Evolutionary conservation across 805 yeast genomes (phyloP).

Genomic region (Cyberlindnera mississippiensis): DNA sequence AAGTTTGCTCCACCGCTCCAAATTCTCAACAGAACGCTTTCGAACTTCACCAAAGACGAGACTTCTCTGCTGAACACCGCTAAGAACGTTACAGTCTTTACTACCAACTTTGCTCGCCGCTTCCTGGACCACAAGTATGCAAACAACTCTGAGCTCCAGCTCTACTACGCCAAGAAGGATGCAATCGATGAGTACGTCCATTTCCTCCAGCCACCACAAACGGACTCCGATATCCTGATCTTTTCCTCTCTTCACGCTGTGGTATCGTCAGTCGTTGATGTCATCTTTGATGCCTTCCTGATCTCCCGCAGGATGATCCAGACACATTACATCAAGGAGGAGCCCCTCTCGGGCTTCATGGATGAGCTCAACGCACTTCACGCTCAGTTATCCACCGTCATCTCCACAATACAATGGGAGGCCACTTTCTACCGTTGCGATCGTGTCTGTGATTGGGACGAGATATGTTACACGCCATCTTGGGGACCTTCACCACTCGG

Average conservation of each 20-base stretch:
- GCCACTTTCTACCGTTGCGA: conserved; percentile 40
- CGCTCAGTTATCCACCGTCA: conserved; percentile 12
- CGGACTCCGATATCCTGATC: conserved; percentile 44
- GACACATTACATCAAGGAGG: conserved; percentile 16
- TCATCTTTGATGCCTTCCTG: conserved; percentile 35
- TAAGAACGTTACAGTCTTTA: conserved; percentile 36
- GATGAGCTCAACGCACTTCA: neutral
- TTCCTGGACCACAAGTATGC: conserved; percentile 29
- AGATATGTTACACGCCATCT: conserved; percentile 53
- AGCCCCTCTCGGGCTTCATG: neutral
- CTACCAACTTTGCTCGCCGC: conserved; percentile 44
- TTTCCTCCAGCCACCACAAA: conserved; percentile 35
- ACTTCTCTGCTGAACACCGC: conserved; percentile 21
- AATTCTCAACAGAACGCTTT: conserved; percentile 35
- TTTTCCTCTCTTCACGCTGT: conserved; percentile 45
- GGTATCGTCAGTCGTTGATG: conserved; percentile 34
- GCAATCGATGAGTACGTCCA: conserved; percentile 46
- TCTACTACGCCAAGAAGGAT: conserved; percentile 26
- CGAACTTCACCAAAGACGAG: conserved; percentile 3
- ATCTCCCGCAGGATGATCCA: conserved; percentile 28
- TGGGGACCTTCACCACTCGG: conserved; percentile 59
- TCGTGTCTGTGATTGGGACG: conserved; percentile 40
- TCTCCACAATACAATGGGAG: conserved; percentile 37
- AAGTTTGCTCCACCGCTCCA: conserved; percentile 51
- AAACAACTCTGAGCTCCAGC: conserved; percentile 5